phyloP scores from a whole-genome alignment of 1,284 basidiomycete species.

The Tausonia pullulans region DNA sequence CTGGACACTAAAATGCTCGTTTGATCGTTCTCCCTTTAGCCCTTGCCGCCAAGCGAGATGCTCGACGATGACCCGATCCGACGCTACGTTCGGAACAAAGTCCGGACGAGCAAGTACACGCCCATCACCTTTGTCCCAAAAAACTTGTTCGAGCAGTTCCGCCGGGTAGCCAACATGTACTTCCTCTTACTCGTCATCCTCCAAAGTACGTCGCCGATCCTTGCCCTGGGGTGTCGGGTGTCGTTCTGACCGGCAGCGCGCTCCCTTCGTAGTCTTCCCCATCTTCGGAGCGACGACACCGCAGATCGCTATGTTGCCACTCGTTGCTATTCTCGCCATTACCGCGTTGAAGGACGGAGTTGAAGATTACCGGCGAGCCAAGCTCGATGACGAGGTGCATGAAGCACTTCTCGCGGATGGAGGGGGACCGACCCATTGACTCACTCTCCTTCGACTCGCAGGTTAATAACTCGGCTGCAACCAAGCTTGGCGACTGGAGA shows the following conservation, averaged over 20 bases:
- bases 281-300: conserved; percentile 82
- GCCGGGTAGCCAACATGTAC: conserved; percentile 84
- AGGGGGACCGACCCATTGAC: not conserved
- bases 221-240: not conserved
- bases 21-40: conserved; percentile 18
- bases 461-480: conserved; percentile 80
- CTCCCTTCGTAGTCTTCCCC: conserved; percentile 53
- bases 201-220: conserved; percentile 45
- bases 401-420: not conserved
- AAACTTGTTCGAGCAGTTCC: conserved; percentile 84
- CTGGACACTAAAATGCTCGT: not conserved
- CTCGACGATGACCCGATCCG: conserved; percentile 66
- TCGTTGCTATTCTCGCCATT: conserved; percentile 74
- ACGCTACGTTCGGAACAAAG: conserved; percentile 83
- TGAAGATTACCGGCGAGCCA: conserved; percentile 82
- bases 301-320: conserved; percentile 71
- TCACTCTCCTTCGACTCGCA: not conserved
- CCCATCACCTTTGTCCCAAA: conserved; percentile 84
- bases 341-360: conserved; percentile 91
- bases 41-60: conserved; percentile 52
- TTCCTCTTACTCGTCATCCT: conserved; percentile 75
- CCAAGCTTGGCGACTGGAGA: conserved; percentile 72
- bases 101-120: conserved; percentile 89
- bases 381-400: conserved; percentile 60
- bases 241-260: conserved; percentile 14